A percentile compares a stretch with the other conserved stretches of the same genome.
phyloP scores from a whole-genome alignment of 2,329 filamentous ascomycete genomes.

The Ophiostoma angusticollis region DNA sequence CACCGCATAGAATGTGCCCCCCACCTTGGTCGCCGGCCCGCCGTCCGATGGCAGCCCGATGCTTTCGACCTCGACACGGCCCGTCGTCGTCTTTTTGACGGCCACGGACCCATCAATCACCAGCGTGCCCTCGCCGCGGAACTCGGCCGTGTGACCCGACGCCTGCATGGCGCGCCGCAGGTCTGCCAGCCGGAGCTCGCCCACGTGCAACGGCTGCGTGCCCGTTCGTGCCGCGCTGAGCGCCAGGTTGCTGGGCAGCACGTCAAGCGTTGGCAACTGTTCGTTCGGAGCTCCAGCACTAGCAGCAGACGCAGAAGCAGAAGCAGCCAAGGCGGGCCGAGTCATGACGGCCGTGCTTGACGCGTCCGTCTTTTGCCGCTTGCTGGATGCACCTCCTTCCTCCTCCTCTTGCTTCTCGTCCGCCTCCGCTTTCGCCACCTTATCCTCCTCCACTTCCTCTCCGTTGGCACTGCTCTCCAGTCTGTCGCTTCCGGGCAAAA shows the following conservation, averaged over 20 bases:
- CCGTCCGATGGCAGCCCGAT: slow-evolving; percentile 41
- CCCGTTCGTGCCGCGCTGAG: slow-evolving; percentile 52
- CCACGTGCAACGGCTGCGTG: slow-evolving; percentile 84
- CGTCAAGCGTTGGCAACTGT: slow-evolving; percentile 36
- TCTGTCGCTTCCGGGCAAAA: slow-evolving; percentile 15
- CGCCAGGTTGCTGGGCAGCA: slow-evolving; percentile 31
- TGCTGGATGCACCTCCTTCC: slow-evolving; percentile 30
- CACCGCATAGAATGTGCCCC: slow-evolving; percentile 71
- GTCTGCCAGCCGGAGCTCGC: slow-evolving; percentile 80
- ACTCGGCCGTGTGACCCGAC: slow-evolving; percentile 77
- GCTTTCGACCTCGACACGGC: slow-evolving; percentile 77
- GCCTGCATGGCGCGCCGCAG: slow-evolving; percentile 71
- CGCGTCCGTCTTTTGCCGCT: slow-evolving; percentile 35
- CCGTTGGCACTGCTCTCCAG: slow-evolving; percentile 21
- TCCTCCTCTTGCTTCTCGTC: slow-evolving; percentile 27
- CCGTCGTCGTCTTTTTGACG: slow-evolving; percentile 77
- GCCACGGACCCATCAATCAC: slow-evolving; percentile 81
- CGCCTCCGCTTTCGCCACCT: slow-evolving; percentile 6
- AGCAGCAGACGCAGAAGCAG: slow-evolving; percentile 11
- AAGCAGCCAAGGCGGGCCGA: no score
- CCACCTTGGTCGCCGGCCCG: slow-evolving; percentile 28
- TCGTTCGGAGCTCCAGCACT: slow-evolving; percentile 10
- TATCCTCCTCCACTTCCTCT: slow-evolving; percentile 26
- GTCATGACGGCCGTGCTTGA: no score
- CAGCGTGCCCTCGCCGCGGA: slow-evolving; percentile 82